Base-by-base conservation (phyloP, 257 asterid species). In the Solanum sparsipilum region DNA sequence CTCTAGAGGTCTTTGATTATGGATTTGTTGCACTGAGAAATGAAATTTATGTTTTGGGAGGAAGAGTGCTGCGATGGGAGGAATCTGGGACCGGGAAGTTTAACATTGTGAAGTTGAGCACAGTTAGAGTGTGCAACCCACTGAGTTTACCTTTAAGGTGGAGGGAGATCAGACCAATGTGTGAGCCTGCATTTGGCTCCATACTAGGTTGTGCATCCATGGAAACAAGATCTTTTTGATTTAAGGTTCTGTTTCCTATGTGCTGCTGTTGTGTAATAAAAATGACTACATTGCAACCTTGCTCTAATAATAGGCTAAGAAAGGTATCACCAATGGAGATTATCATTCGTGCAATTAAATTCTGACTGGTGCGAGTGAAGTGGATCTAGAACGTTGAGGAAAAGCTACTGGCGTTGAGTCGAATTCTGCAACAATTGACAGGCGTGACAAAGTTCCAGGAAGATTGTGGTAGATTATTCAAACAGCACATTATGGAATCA, bases 141-240 rank as follows among this genome's bases (percentile, higher is more conserved):
- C 70, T 82, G 86, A 31, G 44, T 82, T 82, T 48, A 48, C 86
- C 44, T 46, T 82, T 82, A 82, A 48, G 70, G 70, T 82, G 86
- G 86, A 82, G 70, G 86, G 86, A 82, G 21, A 82, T n/a, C 70
- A 82, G 86, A 48, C 86, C 86, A n/a, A 82, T 82, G 86, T 48
- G 71, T 82, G 23, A 52, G 70, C 86, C 86, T 48, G 67, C 86
- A 48, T 82, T 31, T 52, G 86, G 86, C 41, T 82, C 70, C 44
- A 82, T 82, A 82, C 70, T 82, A 82, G 71, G 86, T 48, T 82
- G 86, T 29, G 86, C 86, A 18, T 82, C 86, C 29, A 48, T 82
- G 86, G 70, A 48, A 48, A 48, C 70, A 82, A 48, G 44, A 18
- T 82, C 70, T 82, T 29, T 82, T 36, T 79, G 70, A 48, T 82